Percentiles rank a stretch among this genome's conserved stretches.
Evolutionary conservation across 768 basidiomycete species (phyloP).

Genomic region (Xanthoconium stramineum): DNA sequence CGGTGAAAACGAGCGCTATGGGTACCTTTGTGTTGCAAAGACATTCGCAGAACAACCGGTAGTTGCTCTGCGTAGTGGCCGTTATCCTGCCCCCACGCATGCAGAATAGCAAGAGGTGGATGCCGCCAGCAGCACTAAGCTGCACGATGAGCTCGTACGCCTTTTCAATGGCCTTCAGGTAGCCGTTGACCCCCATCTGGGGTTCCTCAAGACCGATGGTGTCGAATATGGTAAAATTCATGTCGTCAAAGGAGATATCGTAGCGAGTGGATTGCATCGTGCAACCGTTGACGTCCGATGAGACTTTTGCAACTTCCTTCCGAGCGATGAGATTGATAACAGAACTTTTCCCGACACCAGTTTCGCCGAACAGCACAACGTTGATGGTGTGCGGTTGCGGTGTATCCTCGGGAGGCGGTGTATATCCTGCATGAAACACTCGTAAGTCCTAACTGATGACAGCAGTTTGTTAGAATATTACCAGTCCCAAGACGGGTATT

Average conservation of each 20-base stretch:
- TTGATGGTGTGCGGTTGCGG: slow-evolving; percentile 22
- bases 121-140: slow-evolving; percentile 31
- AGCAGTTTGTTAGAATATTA: slow-evolving; percentile 3
- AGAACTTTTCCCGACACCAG: slow-evolving; percentile 34
- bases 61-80: slow-evolving; percentile 36
- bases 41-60: slow-evolving; percentile 37
- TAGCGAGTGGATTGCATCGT: slow-evolving; percentile 35
- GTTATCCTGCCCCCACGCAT: slow-evolving; percentile 40
- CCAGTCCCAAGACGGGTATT: not conserved
- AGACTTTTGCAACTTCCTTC: slow-evolving; percentile 21
- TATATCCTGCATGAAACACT: not conserved
- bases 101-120: slow-evolving; percentile 42
- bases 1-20: slow-evolving; percentile 38
- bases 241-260: slow-evolving; percentile 18
- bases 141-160: slow-evolving; percentile 32
- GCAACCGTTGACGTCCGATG: slow-evolving; percentile 30
- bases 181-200: slow-evolving; percentile 25
- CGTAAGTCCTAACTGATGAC: slow-evolving; percentile 5
- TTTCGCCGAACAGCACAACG: slow-evolving; percentile 41
- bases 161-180: slow-evolving; percentile 28
- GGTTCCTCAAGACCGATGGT: slow-evolving; percentile 36
- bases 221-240: slow-evolving; percentile 28
- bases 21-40: slow-evolving; percentile 39
- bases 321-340: slow-evolving; percentile 32
- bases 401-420: not conserved